Conservation (phyloP, 148 eudicot genomes). For the Chenopodium suecicum region DNA sequence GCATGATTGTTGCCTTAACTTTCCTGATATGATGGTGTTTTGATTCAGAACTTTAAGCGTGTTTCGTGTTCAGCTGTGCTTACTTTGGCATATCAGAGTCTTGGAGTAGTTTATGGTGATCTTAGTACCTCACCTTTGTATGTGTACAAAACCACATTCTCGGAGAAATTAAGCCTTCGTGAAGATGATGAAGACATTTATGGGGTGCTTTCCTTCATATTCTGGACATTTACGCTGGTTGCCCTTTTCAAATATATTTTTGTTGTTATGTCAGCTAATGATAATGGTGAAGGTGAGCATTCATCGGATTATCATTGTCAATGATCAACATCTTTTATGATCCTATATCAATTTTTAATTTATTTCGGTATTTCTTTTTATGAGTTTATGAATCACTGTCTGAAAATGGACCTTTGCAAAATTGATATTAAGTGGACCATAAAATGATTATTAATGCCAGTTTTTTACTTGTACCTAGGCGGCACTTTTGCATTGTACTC, state of each 20-base stretch:
- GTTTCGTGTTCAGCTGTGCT: constrained; percentile 44
- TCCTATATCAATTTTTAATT: neutral
- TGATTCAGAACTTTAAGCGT: constrained; percentile 40
- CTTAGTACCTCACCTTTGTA: constrained; percentile 72
- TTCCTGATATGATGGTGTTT: neutral
- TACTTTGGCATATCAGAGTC: constrained; percentile 69
- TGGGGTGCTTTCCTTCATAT: constrained; percentile 63
- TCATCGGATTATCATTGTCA: neutral
- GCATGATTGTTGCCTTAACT: neutral
- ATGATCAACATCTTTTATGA: neutral
- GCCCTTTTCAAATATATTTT: constrained; percentile 50
- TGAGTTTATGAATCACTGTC: neutral
- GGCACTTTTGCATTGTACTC: constrained; percentile 75
- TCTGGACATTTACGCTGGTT: constrained; percentile 62
- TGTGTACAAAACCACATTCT: constrained; percentile 62
- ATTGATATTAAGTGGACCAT: neutral
- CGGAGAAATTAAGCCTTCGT: constrained; percentile 52
- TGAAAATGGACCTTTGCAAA: neutral
- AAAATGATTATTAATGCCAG: constrained; percentile 15
- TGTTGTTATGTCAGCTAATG: constrained; percentile 57
- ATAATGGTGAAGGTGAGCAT: constrained; percentile 59
- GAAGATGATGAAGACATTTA: constrained; percentile 59
- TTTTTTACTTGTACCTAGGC: constrained; percentile 44
- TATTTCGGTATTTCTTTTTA: neutral
- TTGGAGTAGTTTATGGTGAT: constrained; percentile 72